Percentiles rank a stretch among this genome's conserved stretches.
phyloP scores from a whole-genome alignment of 768 basidiomycete genomes.

The Porphyrellus cyaneotinctus region DNA sequence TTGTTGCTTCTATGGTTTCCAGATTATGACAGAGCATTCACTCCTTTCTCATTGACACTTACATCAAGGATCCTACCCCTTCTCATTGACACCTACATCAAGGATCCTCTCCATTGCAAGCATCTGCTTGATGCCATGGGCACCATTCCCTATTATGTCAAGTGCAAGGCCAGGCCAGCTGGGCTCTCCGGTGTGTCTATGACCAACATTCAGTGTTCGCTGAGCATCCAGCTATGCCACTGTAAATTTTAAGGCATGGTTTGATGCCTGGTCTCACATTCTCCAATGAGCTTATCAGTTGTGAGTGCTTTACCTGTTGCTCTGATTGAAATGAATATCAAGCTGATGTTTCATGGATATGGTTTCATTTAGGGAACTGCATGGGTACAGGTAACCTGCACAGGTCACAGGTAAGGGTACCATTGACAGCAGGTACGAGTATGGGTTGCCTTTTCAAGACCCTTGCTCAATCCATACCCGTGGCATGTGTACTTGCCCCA shows the following conservation, averaged over 20 bases:
- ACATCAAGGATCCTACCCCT: conserved; percentile 94
- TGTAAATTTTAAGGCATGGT: conserved; percentile 95
- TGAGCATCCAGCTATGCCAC: conserved; percentile 92
- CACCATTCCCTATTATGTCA: conserved; percentile 87
- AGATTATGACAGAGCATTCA: conserved; percentile 98
- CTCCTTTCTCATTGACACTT: conserved; percentile 90
- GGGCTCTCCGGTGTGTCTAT: conserved; percentile 90
- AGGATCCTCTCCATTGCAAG: conserved; percentile 64
- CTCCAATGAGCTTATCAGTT: conserved; percentile 91
- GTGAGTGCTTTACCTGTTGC: conserved; percentile 85
- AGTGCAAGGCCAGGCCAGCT: conserved; percentile 89
- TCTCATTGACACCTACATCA: conserved; percentile 91
- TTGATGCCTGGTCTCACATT: conserved; percentile 94
- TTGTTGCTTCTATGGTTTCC: conserved; percentile 94
- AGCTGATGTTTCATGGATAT: conserved; percentile 93
- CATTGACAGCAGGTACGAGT: too few species aligned
- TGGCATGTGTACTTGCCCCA: too few species aligned
- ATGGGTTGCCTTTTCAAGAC: too few species aligned
- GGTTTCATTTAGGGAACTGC: too few species aligned
- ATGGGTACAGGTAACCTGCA: conserved; percentile 94
- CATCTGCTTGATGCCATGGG: conserved; percentile 89
- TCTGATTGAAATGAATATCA: conserved; percentile 89
- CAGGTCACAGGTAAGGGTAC: too few species aligned
- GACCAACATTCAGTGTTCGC: conserved; percentile 75
- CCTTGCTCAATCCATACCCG: too few species aligned